Base-by-base conservation (phyloP, 2,329 filamentous ascomycete genomes). In the Colletotrichum navitas region DNA sequence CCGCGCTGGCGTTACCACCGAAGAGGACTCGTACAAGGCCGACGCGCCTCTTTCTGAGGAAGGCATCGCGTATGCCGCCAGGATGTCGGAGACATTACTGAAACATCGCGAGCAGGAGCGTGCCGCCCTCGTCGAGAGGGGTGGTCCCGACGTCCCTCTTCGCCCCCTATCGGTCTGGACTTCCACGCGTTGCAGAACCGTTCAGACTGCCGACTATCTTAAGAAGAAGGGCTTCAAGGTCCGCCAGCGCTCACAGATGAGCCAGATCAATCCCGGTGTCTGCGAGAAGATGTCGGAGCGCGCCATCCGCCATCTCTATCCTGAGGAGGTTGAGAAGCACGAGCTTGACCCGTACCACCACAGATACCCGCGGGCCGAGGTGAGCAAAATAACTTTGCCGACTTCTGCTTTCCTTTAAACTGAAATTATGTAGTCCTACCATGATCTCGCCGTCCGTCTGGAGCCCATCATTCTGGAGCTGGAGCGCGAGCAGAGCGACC, bases 381-480 rank as follows among this genome's bases (percentile, higher is more conserved):
- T 94, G 85, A 78, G 83, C 72, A 45, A 21, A 29, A 14, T 24
- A 26, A 24, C 18, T 24, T 16, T 10, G 5, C 34, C 36, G 16
- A 32, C 21, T 26, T 26, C 12, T 32, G 4, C 41, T 5, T 61
- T 18, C 14, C 10, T 10, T 16, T 18, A 39, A 71, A 47, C 76
- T 62, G n/a, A 45, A 71, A 39, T 39, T 39, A 52, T 36, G 71
- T 62, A 97, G 93, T 98, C 95, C 11, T 99, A 99, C 81, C 96
- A 99, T 80, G 96, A 99, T 79, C 90, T 99, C 54, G 96, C 96
- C n/a, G 96, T 99, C 71, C 93, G 96, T 29, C 90, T 99, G 58
- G 96, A 99, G 80, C 97, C 96, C 51, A 97, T 99, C 78, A 99
- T 99, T 78, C 89, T 99, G 39, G 96, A 99, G 80, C 89, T 99